Evolutionary conservation across 2,329 filamentous ascomycete genomes (phyloP), one percentile per base, ranked within the genome.

Genomic region (Chaetomium strumarium): DNA sequence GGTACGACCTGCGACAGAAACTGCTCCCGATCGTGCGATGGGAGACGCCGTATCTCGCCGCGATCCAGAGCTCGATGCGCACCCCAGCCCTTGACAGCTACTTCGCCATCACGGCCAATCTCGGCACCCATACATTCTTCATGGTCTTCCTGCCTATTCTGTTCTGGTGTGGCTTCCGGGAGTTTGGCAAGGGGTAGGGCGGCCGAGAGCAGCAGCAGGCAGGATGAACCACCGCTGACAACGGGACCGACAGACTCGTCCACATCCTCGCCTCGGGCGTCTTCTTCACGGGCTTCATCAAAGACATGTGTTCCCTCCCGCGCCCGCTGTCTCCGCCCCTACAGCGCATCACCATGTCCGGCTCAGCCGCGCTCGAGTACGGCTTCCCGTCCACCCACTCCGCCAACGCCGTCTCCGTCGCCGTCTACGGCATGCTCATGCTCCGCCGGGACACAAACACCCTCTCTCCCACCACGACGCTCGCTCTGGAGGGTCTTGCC

Each of bases 81-180:
- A 86, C 88, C 17, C 89, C 90, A 1, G 80, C 87, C 9, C 84
- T 97, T 64, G 93, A 99, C 71, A 89, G 89, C 57, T 99, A 96
- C 75, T 99, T 99, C 71, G 92, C 93, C 46, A 89, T 95, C 60
- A 95, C 91, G 0, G 93, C 93, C 58, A 99, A 97, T 69, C 80
- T 97, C 51, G 90, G 93, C 60, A 99, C 93, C 0, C 93, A 99
- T 71, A 99, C 93, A 0, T 97, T 96, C 75, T 99, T 96, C 76
- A 97, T 97, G 91, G 80, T 96, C 60, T 86, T 90, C 53, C 74
- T 99, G 64, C 93, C 93, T 6, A 89, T 97, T 59, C 80, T 96
- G 62, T 97, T 97, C 74, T 99, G 93, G 93, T 96, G 90, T 64
- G 92, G 92, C 49, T 88, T 91, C 70, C 84, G 86, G 40, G 84